Base-by-base conservation (phyloP, 192 early-diverging fungal genomes). In the Cladochytrium replicatum region DNA sequence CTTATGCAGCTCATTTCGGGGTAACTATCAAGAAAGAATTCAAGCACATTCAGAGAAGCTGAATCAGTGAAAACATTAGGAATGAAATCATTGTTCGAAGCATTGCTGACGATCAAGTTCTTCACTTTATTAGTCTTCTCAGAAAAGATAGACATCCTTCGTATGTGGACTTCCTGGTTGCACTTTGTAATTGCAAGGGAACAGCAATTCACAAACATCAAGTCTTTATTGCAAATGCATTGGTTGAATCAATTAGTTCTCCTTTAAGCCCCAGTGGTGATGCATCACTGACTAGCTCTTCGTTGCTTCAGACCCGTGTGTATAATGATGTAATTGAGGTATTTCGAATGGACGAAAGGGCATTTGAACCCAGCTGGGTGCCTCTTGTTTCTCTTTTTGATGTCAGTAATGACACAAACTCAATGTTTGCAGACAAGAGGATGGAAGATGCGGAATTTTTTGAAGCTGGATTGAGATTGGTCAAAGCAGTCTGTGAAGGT, bases 1-100 rank as follows among this genome's bases (percentile, higher is more conserved):
- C 28, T 65, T 8, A 65, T 65, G 63, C 63, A 65, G 38, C 42
- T 65, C 6, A 50, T 65, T 34, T n/a, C n/a, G n/a, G n/a, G n/a
- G n/a, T n/a, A n/a, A n/a, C n/a, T n/a, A n/a, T n/a, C n/a, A n/a
- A n/a, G n/a, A n/a, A n/a, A n/a, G n/a, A n/a, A n/a, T n/a, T n/a
- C n/a, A n/a, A n/a, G n/a, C n/a, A n/a, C n/a, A n/a, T n/a, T n/a
- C n/a, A n/a, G n/a, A n/a, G n/a, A n/a, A n/a, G n/a, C n/a, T n/a
- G n/a, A n/a, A n/a, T n/a, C n/a, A n/a, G n/a, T n/a, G n/a, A n/a
- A n/a, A n/a, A n/a, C n/a, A 41, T 32, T 23, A 58, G 60, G 27
- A 65, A 65, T 31, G 34, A 42, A 9, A 5, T 38, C 8, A 62
- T 65, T 34, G 58, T 61, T 3, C 57, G 54, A 31, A 46, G 27